A percentile compares a stretch with the other conserved stretches of the same genome.
Conservation (phyloP, 225 moss, liverwort and hornwort species). For the Sphagnum tenellum region DNA sequence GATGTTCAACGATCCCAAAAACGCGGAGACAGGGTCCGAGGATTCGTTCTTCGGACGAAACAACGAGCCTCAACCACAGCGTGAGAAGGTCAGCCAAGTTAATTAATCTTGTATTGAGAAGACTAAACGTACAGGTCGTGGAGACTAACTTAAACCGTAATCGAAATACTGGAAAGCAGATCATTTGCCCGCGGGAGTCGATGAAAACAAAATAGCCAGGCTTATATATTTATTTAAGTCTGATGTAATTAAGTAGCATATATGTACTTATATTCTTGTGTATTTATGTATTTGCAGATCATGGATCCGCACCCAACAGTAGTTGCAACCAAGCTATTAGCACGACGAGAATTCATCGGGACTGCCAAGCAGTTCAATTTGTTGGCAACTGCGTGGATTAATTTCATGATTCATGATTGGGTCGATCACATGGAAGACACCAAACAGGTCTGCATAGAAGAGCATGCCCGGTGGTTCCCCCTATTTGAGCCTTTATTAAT, state of each 20-base stretch:
- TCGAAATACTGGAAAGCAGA: too few species aligned
- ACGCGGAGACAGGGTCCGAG: slow-evolving; percentile 2
- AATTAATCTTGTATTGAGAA: not conserved
- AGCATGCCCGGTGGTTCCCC: not conserved
- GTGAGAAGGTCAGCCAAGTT: slow-evolving; percentile 13
- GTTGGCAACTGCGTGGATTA: slow-evolving; percentile 39
- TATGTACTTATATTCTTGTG: not conserved
- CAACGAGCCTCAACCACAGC: slow-evolving; percentile 11
- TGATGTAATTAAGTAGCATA: not conserved
- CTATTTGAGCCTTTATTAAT: too few species aligned
- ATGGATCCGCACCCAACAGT: slow-evolving; percentile 40
- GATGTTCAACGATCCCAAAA: not conserved
- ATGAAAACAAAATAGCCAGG: not conserved
- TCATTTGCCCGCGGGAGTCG: not conserved
- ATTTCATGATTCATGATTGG: slow-evolving; percentile 62
- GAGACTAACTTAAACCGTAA: not conserved
- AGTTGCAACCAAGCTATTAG: slow-evolving; percentile 43
- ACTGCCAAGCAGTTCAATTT: slow-evolving; percentile 35
- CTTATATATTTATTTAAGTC: not conserved
- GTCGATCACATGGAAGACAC: slow-evolving; percentile 38
- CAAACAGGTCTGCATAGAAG: slow-evolving; percentile 9
- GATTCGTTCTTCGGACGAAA: slow-evolving; percentile 42
- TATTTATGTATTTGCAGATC: slow-evolving; percentile 15
- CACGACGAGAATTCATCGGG: slow-evolving; percentile 18
- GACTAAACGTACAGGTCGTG: not conserved